phyloP scores from a whole-genome alignment of 73 alveolate species.

The Blepharisma stoltei region DNA sequence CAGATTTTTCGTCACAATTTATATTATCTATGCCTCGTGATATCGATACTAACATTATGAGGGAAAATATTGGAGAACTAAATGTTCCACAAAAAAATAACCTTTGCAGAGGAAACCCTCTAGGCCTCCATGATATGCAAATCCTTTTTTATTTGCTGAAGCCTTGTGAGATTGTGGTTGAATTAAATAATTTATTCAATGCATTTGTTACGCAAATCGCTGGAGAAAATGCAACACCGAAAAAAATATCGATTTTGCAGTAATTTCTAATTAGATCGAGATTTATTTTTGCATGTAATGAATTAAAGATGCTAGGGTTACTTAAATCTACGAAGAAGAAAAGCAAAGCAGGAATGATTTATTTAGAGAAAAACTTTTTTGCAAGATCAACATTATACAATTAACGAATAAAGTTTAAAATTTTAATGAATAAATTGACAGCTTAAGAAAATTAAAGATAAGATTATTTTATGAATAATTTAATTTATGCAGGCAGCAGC shows the following conservation, averaged over 20 bases:
- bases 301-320: not conserved
- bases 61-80: not conserved
- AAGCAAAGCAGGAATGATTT: not conserved
- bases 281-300: not conserved
- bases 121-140: not conserved
- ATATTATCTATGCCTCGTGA: not conserved
- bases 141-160: not conserved
- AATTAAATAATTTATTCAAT: not conserved
- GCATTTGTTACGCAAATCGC: not conserved
- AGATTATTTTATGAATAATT: too few relatives aligned
- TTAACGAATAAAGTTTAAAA: too few relatives aligned
- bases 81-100: not conserved
- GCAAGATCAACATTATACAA: conserved; percentile 17
- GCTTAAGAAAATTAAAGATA: too few relatives aligned
- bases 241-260: not conserved
- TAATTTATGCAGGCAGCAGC: too few relatives aligned
- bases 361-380: conserved; percentile 12
- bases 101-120: not conserved
- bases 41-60: not conserved
- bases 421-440: too few relatives aligned
- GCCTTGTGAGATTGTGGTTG: not conserved
- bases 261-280: conserved; percentile 6
- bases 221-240: not conserved
- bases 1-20: not conserved
- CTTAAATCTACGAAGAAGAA: not conserved